Conservation (phyloP, 2,329 filamentous ascomycete genomes). For the Rhytidhysteron rufulum region DNA sequence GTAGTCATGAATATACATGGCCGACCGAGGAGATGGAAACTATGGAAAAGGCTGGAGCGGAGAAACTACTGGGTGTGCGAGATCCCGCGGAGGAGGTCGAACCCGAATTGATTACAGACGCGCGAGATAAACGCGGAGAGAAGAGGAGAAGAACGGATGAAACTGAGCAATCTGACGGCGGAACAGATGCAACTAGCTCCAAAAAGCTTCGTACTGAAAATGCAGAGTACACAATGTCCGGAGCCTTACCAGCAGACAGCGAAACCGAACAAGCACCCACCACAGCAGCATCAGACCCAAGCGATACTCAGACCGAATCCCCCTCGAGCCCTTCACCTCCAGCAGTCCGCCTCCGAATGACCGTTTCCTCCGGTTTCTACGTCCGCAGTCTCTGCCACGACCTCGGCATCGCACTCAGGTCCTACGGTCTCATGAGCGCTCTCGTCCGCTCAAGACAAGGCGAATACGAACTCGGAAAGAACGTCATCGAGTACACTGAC, state of each 20-base stretch:
- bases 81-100: slow-evolving; percentile 21
- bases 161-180: slow-evolving; percentile 8
- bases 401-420: slow-evolving; percentile 75
- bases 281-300: not conserved
- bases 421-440: slow-evolving; percentile 80
- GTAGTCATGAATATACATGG: slow-evolving; percentile 74
- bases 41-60: slow-evolving; percentile 71
- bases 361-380: slow-evolving; percentile 93
- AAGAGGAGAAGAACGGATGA: slow-evolving; percentile 19
- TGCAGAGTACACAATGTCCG: slow-evolving; percentile 29
- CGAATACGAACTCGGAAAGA: slow-evolving; percentile 69
- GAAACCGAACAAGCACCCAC: not conserved
- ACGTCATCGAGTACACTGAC: slow-evolving; percentile 76
- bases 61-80: slow-evolving; percentile 55
- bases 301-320: not conserved
- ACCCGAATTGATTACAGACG: slow-evolving; percentile 13
- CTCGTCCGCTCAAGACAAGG: slow-evolving; percentile 78
- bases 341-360: slow-evolving; percentile 81
- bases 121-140: slow-evolving; percentile 24
- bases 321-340: slow-evolving; percentile 42
- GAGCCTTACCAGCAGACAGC: slow-evolving; percentile 19
- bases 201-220: slow-evolving; percentile 15
- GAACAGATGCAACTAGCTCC: slow-evolving; percentile 8
- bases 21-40: slow-evolving; percentile 73
- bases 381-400: slow-evolving; percentile 93